Evolutionary conservation across 768 basidiomycete species (phyloP), one percentile per base, ranked within the genome.

Genomic region (Trichaptum fuscoviolaceum): DNA sequence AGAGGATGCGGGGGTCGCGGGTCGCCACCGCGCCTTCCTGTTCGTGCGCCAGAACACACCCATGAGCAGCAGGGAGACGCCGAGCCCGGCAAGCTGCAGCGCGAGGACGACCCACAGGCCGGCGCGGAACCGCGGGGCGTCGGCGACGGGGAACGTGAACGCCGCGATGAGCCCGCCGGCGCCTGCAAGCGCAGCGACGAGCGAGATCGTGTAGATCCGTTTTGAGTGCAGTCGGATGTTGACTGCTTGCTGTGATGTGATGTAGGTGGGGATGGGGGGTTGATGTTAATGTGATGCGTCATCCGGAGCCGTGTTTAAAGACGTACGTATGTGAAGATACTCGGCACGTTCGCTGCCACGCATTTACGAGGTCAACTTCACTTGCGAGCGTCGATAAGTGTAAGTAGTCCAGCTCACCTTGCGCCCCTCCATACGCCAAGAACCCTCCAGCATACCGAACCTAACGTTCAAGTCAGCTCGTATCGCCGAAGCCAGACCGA

Each of bases 401-500:
- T 52, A 20, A 15, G 6, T 52, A 12, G 10, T 5, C 30, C 30
- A 8, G 8, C 59, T 3, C 30, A 61, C 59, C 59, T 61, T 61
- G 59, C 8, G 59, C 59, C 23, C 59, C 59, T 25, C 25, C 59
- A 61, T 61, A 61, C 30, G 59, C 30, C 5, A 61, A 23, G 23
- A 61, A 61, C 24, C 59, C 59, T 61, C 59, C 59, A 15, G 59
- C 59, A 61, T 25, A 61, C 30, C 59, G 4, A 9, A 61, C 59
- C 59, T 61, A 30, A 3, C 23, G 15, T 34, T 15, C 59, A 61
- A 12, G 23, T 24, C 59, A 24, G 10, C 30, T 61, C 9, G 12
- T 9, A 25, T 5, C 24, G 23, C 59, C 25, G 15, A 15, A 7
- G n/a, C n/a, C n/a, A n/a, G 12, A 17, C 30, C 23, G 15, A 18